These are phyloP conservation scores for Neurospora sp. DNA, from an alignment of 495 filamentous ascomycete species.

Conservation along the genomic window DNA sequence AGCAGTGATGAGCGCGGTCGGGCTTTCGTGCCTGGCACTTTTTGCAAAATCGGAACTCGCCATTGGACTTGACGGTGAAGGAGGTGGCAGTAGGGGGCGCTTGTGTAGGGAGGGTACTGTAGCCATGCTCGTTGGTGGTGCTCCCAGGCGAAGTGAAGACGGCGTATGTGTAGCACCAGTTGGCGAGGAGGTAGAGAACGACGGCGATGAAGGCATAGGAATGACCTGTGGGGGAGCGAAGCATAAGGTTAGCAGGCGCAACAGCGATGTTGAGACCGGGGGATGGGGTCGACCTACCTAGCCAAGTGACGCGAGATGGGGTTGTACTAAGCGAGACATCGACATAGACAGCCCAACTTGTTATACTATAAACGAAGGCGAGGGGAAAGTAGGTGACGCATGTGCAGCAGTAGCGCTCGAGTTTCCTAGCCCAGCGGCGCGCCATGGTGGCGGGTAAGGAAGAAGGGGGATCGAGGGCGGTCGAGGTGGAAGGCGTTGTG, in stretches of 20 bases:
- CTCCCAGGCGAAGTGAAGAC: constrained; percentile 86
- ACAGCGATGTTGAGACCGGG: neutral
- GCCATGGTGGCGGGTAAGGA: constrained; percentile 20
- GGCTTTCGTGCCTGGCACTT: constrained; percentile 92
- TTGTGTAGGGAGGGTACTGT: constrained; percentile 41
- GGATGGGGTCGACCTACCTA: constrained; percentile 43
- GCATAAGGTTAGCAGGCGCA: neutral
- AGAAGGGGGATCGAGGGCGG: constrained; percentile 1
- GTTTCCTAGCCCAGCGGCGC: constrained; percentile 57
- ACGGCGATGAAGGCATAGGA: constrained; percentile 49
- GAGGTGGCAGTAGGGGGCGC: constrained; percentile 48
- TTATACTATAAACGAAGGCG: constrained; percentile 77
- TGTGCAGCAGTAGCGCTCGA: constrained; percentile 77
- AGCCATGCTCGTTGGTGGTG: constrained; percentile 41
- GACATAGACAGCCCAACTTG: constrained; percentile 85
- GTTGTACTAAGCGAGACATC: constrained; percentile 63
- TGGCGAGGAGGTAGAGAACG: constrained; percentile 66
- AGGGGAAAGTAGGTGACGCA: constrained; percentile 80
- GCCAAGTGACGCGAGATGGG: constrained; percentile 47
- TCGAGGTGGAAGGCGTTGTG: constrained; percentile 12
- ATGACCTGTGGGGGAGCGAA: constrained; percentile 22
- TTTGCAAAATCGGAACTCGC: constrained; percentile 83
- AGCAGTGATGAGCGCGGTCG: constrained; percentile 94
- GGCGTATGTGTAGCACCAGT: constrained; percentile 79
- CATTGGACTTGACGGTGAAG: constrained; percentile 84